These are phyloP conservation scores for Ajuga reptans DNA, from an alignment of 305 asterid genomes.

Conservation along the genomic window DNA sequence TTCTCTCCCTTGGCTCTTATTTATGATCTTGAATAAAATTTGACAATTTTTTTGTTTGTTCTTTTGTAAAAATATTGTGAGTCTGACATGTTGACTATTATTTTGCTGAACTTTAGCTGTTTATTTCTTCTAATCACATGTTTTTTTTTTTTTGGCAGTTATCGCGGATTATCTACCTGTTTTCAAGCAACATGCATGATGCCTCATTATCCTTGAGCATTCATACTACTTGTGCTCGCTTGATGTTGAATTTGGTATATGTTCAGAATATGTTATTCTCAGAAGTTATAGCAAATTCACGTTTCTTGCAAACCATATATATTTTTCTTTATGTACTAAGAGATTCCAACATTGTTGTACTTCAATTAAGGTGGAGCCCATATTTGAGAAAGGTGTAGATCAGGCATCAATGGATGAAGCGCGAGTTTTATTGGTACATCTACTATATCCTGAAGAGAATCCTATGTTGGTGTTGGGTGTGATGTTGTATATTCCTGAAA, in stretches of 20 bases:
- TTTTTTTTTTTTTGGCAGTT: conserved; percentile 69
- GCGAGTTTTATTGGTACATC: conserved; percentile 71
- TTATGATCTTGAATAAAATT: background rate
- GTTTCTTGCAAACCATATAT: background rate
- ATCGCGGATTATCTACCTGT: conserved; percentile 89
- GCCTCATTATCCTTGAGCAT: conserved; percentile 91
- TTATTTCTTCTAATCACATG: conserved; percentile 22
- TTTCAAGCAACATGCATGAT: conserved; percentile 99
- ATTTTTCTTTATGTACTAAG: background rate
- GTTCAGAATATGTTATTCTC: conserved; percentile 6
- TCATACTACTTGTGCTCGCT: conserved; percentile 98
- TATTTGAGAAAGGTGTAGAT: conserved; percentile 93
- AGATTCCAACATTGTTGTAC: conserved; percentile 15
- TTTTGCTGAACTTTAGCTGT: conserved; percentile 7
- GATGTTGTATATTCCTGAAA: conserved; percentile 5
- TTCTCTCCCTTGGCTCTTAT: background rate
- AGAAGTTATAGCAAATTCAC: conserved; percentile 9
- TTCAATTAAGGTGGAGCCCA: conserved; percentile 76
- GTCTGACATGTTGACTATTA: background rate
- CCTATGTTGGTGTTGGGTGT: conserved; percentile 4
- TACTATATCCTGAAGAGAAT: conserved; percentile 3
- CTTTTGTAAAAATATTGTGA: background rate
- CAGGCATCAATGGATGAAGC: conserved; percentile 97
- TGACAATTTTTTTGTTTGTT: background rate
- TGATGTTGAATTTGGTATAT: conserved; percentile 94